Evolutionary conservation across 2,329 filamentous ascomycete genomes (phyloP).

Genomic region (Diaporthe nobilis): DNA sequence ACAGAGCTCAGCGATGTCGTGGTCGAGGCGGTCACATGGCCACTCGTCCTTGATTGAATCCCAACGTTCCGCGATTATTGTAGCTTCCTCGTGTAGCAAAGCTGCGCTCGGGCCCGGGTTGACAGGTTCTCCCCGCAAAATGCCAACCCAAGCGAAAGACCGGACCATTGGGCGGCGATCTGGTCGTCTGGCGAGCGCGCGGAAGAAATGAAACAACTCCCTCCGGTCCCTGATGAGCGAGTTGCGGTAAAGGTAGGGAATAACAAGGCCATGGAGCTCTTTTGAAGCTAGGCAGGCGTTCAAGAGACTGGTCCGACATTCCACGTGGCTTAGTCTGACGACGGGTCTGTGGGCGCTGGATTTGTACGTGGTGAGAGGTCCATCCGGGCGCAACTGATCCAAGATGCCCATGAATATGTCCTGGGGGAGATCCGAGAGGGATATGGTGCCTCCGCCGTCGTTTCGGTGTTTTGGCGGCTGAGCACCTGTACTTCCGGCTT

Average conservation of each 20-base stretch:
- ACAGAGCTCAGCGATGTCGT: background rate
- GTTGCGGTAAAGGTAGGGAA: background rate
- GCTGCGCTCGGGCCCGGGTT: background rate
- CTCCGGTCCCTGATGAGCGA: background rate
- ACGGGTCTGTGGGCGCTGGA: background rate
- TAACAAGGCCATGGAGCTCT: background rate
- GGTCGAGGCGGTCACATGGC: background rate
- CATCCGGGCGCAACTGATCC: background rate
- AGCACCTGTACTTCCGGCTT: background rate
- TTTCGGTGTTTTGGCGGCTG: background rate
- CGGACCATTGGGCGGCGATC: background rate
- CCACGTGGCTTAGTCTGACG: background rate
- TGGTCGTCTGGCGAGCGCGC: background rate
- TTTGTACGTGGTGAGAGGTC: background rate
- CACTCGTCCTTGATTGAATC: background rate
- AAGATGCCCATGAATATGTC: background rate
- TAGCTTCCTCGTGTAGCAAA: background rate
- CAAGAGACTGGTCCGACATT: background rate
- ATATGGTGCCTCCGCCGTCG: background rate
- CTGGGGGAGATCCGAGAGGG: background rate
- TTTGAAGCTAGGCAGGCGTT: background rate
- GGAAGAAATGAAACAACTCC: background rate
- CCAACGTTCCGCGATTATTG: background rate
- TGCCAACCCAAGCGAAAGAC: conserved; percentile 1
- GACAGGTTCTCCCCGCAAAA: background rate